phyloP scores from a whole-genome alignment of 192 early-diverging fungal genomes.

The Podila epigama region DNA sequence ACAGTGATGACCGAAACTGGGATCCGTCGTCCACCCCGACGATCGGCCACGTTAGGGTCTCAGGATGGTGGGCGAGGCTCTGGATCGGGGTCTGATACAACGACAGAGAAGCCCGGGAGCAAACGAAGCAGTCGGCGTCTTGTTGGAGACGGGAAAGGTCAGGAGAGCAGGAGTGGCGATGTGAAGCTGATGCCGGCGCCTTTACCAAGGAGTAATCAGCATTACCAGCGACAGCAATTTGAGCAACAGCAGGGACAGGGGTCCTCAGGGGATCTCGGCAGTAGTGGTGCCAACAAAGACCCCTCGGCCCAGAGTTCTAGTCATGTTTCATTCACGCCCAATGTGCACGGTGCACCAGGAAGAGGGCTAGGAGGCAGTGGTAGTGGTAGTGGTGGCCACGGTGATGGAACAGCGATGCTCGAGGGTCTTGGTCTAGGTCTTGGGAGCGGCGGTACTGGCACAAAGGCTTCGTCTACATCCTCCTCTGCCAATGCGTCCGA shows the following conservation, averaged over 20 bases:
- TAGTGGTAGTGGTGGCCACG: not conserved
- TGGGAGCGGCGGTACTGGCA: no score
- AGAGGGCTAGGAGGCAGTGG: not conserved
- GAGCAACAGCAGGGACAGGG: slow-evolving; percentile 13
- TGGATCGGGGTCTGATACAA: slow-evolving; percentile 18
- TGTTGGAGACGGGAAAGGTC: not conserved
- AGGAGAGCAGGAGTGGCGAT: not conserved
- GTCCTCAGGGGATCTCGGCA: not conserved
- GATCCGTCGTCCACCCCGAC: slow-evolving; percentile 11
- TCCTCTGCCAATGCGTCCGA: slow-evolving; percentile 32
- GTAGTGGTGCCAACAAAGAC: not conserved
- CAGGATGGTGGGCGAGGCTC: slow-evolving; percentile 12
- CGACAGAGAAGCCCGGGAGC: not conserved
- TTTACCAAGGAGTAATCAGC: slow-evolving; percentile 30
- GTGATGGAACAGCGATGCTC: not conserved
- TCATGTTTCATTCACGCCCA: slow-evolving; percentile 28
- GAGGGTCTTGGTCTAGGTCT: slow-evolving; percentile 19
- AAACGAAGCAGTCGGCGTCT: not conserved
- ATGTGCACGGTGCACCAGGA: no score
- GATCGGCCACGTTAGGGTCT: slow-evolving; percentile 20
- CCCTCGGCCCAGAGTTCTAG: not conserved
- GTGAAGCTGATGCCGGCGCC: slow-evolving; percentile 41
- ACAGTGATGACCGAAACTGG: not conserved
- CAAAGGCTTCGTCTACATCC: slow-evolving; percentile 35
- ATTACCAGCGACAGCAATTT: slow-evolving; percentile 26